Evolutionary conservation across 257 asterid genomes (phyloP), one percentile per base, ranked within the genome.

Genomic region (Solanum microdontum): DNA sequence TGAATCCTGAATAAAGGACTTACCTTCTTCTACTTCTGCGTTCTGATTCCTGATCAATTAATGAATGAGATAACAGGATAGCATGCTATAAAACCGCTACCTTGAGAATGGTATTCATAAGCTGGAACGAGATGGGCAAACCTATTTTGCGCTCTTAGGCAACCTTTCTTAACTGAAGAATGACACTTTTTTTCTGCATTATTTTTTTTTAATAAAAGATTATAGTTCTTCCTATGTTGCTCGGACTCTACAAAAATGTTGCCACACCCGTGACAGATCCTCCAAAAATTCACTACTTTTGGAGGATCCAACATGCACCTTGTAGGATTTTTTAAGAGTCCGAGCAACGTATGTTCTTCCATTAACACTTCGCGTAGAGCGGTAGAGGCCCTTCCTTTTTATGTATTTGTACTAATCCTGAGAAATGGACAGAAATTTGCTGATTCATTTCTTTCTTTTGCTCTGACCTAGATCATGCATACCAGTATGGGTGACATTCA

Each of bases 401-500:
- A 64, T 79, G 15, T 48, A 9, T 28, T 10, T 45, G 28, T 28
- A 28, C 28, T 28, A 45, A 48, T 68, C 34, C 30, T 86, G 70
- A 84, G 28, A 23, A 79, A 84, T 62, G 43, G 32, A 72, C 64
- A 28, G 40, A 45, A 15, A 28, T 82, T 48, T 45, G 40, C 85
- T 82, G 85, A 82, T 48, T 26, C 12, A 36, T 28, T 82, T 62
- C 28, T 82, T 85, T 70, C 62, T 89, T 89, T 80, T 26, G 51
- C 80, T 87, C 83, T 91, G 85, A 58, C 90, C 83, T 84, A 95
- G 99, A 94, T 97, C 87, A 66, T 97, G 92, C 99, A 97, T 91
- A 96, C 98, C 70, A 96, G 96, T 66, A 94, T 95, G 99, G 99
- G 99, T 90, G 99, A 97, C 91, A 91, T 96, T 88, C 99, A 97